phyloP scores from a whole-genome alignment of 164 flowering plant genomes.

The Euptelea pleiosperma region DNA sequence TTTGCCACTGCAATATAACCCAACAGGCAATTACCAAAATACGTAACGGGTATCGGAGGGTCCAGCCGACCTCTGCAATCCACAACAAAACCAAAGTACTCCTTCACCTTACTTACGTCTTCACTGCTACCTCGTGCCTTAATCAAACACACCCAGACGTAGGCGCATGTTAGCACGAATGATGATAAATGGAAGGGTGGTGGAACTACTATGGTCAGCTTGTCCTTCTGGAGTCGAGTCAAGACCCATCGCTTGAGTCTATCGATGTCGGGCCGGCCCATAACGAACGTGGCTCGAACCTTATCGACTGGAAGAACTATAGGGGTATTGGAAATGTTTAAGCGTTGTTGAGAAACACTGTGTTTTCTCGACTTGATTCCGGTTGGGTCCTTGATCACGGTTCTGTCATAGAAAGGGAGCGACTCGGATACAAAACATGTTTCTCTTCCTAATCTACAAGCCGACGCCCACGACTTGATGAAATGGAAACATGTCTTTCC shows the following conservation, averaged over 20 bases:
- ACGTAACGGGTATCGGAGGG: conserved; percentile 13
- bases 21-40: neutral
- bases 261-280: conserved; percentile 17
- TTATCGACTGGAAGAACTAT: no score
- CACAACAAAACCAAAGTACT: conserved; percentile 10
- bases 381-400: no score
- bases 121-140: conserved; percentile 13
- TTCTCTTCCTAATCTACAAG: conserved; percentile 5
- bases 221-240: neutral
- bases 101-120: conserved; percentile 5
- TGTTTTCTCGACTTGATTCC: conserved; percentile 5
- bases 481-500: conserved; percentile 22
- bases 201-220: no score
- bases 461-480: conserved; percentile 39
- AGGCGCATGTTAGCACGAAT: conserved; percentile 25
- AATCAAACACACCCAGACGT: conserved; percentile 24
- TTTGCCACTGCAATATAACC: neutral
- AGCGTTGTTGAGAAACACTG: no score
- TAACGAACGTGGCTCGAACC: conserved; percentile 26
- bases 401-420: no score
- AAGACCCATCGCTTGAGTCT: conserved; percentile 18
- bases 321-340: no score
- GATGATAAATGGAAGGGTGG: conserved; percentile 14
- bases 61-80: conserved; percentile 27
- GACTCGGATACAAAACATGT: no score